Percentiles rank a stretch among this genome's conserved stretches.
These are phyloP conservation scores for Mucor indicus DNA, from an alignment of 371 early-diverging fungal species.

Conservation along the genomic window DNA sequence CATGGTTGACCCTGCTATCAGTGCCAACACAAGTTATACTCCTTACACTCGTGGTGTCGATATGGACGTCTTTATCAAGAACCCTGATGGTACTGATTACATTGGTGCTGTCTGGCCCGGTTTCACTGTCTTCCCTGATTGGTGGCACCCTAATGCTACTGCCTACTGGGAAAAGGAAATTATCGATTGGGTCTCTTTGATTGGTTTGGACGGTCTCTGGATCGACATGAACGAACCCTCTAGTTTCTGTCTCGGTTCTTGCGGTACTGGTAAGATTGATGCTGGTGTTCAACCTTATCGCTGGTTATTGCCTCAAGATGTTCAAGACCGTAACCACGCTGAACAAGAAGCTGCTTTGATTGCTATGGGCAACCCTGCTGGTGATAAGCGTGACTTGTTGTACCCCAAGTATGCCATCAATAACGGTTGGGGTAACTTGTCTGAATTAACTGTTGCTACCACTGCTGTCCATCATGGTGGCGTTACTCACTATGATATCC, in stretches of 20 bases:
- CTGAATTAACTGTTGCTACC: conserved; percentile 54
- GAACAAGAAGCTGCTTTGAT: conserved; percentile 17
- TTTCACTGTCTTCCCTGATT: conserved; percentile 65
- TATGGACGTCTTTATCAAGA: conserved; percentile 51
- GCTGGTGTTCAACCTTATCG: conserved; percentile 18
- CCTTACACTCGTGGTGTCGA: conserved; percentile 44
- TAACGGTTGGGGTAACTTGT: conserved; percentile 37
- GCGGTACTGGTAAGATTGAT: conserved; percentile 22
- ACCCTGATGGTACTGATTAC: conserved; percentile 37
- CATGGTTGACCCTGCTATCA: conserved; percentile 61
- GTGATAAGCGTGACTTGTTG: conserved; percentile 28
- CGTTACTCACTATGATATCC: conserved; percentile 57
- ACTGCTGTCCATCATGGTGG: conserved; percentile 56
- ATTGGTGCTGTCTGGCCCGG: conserved; percentile 73
- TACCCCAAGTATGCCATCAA: conserved; percentile 38
- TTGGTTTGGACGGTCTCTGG: conserved; percentile 62
- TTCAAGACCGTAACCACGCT: conserved; percentile 17
- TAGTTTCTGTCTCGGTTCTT: conserved; percentile 39
- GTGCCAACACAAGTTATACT: conserved; percentile 27
- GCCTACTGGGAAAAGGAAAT: conserved; percentile 50
- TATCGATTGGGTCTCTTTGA: conserved; percentile 11
- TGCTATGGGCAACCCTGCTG: conserved; percentile 19
- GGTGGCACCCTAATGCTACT: conserved; percentile 49
- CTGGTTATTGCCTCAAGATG: conserved; percentile 26
- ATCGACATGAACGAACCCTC: conserved; percentile 72